A percentile compares a stretch with the other conserved stretches of the same genome.
phyloP scores from a whole-genome alignment of 106 monocot genomes.

The Dendrobium nobile region DNA sequence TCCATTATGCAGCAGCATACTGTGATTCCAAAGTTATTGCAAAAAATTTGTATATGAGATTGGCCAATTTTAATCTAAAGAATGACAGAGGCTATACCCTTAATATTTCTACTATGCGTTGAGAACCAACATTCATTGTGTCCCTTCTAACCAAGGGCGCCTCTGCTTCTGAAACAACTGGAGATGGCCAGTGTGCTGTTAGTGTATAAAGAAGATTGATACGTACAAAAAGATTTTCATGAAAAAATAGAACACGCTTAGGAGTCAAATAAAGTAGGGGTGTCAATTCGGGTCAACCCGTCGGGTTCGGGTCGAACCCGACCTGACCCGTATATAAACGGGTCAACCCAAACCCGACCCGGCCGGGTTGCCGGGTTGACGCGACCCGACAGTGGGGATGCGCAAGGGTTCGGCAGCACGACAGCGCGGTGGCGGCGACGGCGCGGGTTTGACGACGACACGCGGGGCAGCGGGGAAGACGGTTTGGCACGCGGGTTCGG shows the following conservation, averaged over 20 bases:
- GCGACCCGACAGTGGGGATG: too few relatives aligned
- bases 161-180: conserved; percentile 35
- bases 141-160: conserved; percentile 77
- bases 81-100: conserved; percentile 77
- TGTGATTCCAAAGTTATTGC: conserved; percentile 91
- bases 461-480: too few relatives aligned
- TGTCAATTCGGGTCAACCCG: too few relatives aligned
- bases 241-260: conserved; percentile 54
- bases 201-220: conserved; percentile 76
- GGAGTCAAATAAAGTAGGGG: conserved; percentile 89
- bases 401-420: too few relatives aligned
- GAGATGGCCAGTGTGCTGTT: conserved; percentile 62
- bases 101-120: conserved; percentile 77
- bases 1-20: conserved; percentile 82
- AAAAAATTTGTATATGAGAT: conserved; percentile 51
- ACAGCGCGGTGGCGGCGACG: too few relatives aligned
- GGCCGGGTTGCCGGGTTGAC: too few relatives aligned
- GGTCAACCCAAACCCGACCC: too few relatives aligned
- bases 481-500: too few relatives aligned
- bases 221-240: conserved; percentile 64
- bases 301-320: too few relatives aligned
- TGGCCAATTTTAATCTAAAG: conserved; percentile 68
- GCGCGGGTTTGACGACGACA: too few relatives aligned
- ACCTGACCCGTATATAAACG: too few relatives aligned
- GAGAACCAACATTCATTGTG: conserved; percentile 69